Conservation (phyloP, 2,329 filamentous ascomycete species). For the Plectosphaerella sp. region DNA sequence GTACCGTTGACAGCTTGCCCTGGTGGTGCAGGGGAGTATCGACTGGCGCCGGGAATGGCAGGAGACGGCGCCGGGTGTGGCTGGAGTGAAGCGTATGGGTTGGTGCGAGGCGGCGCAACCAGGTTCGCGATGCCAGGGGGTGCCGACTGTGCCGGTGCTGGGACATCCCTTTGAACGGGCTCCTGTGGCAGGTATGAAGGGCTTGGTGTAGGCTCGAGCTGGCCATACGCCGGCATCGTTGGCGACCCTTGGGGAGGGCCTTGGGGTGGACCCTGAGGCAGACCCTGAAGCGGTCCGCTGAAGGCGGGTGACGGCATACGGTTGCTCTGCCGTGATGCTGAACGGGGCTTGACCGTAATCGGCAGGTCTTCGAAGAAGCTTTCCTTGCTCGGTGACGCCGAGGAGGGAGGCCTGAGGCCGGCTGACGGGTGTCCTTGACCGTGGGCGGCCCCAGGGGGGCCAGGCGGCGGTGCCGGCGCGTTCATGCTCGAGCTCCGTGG, state of each 20-base stretch:
- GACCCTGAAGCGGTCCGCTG: conserved; percentile 20
- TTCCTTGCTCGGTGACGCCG: conserved; percentile 29
- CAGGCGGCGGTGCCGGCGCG: conserved; percentile 19
- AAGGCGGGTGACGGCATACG: conserved; percentile 38
- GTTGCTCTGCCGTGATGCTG: conserved; percentile 50
- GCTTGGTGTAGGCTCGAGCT: conserved; percentile 12
- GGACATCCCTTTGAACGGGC: conserved; percentile 3
- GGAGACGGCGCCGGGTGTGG: conserved; percentile 26
- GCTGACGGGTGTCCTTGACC: conserved; percentile 25
- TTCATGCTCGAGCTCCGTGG: conserved; percentile 60
- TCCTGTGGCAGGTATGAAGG: conserved; percentile 7
- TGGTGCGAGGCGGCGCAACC: conserved; percentile 48
- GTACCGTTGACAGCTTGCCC: conserved; percentile 33
- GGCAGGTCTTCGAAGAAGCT: conserved; percentile 80
- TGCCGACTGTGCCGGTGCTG: no score
- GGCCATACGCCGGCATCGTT: conserved; percentile 12
- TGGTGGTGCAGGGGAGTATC: conserved; percentile 60
- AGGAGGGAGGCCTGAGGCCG: conserved; percentile 27
- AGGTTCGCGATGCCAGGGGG: conserved; percentile 28
- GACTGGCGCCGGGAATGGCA: conserved; percentile 29
- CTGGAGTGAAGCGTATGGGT: conserved; percentile 47
- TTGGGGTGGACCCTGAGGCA: conserved; percentile 21
- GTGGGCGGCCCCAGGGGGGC: conserved; percentile 10
- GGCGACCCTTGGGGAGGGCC: conserved; percentile 21
- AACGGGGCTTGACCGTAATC: conserved; percentile 55